Evolutionary conservation across 1,139 yeast species (phyloP).

Genomic region (Yamadazyma oceani): DNA sequence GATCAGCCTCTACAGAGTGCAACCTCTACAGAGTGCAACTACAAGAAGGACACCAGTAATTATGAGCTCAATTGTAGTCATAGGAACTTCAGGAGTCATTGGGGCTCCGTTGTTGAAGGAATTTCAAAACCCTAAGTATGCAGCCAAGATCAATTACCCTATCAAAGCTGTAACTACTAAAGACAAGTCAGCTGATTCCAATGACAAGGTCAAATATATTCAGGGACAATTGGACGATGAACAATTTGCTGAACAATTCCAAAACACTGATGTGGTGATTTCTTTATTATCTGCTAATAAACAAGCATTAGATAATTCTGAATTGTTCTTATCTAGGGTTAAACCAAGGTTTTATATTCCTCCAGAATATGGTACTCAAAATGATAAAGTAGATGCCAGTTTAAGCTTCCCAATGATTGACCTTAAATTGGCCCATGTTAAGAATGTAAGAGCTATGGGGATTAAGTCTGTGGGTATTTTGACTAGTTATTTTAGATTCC

Average conservation of each 20-base stretch:
- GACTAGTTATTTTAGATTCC: conserved; percentile 44
- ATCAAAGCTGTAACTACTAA: conserved; percentile 3
- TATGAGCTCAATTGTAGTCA: conserved; percentile 2
- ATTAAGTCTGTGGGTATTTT: conserved; percentile 48
- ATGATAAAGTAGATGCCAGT: conserved; percentile 19
- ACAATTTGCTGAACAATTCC: not conserved
- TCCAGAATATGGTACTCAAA: conserved; percentile 59
- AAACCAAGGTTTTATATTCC: conserved; percentile 58
- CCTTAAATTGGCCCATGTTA: conserved; percentile 40
- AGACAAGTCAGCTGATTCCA: not conserved
- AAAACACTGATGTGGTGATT: conserved; percentile 1
- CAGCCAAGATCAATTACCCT: conserved; percentile 1
- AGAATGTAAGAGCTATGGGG: conserved; percentile 32
- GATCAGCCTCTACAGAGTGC: too few species aligned
- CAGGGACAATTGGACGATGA: not conserved
- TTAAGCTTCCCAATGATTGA: conserved; percentile 35
- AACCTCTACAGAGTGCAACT: too few species aligned
- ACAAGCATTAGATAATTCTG: not conserved
- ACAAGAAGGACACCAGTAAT: too few species aligned
- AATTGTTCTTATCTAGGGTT: conserved; percentile 16
- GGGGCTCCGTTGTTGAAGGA: not conserved
- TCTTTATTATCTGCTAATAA: not conserved
- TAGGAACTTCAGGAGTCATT: conserved; percentile 3
- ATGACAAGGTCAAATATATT: conserved; percentile 1
- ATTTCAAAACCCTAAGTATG: not conserved